These are phyloP conservation scores for Suillus occidentalis DNA, from an alignment of 768 basidiomycete species.

Conservation along the genomic window DNA sequence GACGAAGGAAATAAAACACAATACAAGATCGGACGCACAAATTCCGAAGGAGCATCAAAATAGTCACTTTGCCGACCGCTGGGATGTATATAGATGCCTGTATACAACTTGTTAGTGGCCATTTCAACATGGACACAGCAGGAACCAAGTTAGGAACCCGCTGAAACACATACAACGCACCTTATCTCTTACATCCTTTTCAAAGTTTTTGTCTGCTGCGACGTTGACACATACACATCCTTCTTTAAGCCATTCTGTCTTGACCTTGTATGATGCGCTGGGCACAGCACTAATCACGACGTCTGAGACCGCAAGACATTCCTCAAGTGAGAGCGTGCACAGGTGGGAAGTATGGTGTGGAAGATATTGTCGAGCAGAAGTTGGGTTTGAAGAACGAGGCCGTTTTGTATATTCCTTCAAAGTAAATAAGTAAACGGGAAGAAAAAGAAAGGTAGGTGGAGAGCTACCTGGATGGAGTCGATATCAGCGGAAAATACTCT, in stretches of 20 bases:
- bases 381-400: slow-evolving; percentile 47
- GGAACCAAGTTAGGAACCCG: not conserved
- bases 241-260: slow-evolving; percentile 87
- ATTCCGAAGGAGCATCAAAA: slow-evolving; percentile 95
- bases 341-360: slow-evolving; percentile 83
- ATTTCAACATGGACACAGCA: slow-evolving; percentile 2
- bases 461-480: slow-evolving; percentile 78
- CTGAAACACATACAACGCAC: slow-evolving; percentile 48
- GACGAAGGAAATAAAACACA: not conserved
- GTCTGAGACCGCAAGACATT: slow-evolving; percentile 84
- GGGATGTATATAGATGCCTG: slow-evolving; percentile 95
- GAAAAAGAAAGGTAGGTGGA: not conserved
- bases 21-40: slow-evolving; percentile 52
- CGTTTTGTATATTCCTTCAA: slow-evolving; percentile 89
- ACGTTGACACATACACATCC: slow-evolving; percentile 94
- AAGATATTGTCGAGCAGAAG: slow-evolving; percentile 59
- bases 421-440: slow-evolving; percentile 7
- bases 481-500: slow-evolving; percentile 95
- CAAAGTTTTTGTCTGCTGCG: slow-evolving; percentile 95
- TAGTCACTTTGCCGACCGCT: slow-evolving; percentile 97
- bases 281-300: slow-evolving; percentile 97
- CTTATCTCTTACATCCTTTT: slow-evolving; percentile 88
- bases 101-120: not conserved
- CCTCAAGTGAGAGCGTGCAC: slow-evolving; percentile 63
- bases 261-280: slow-evolving; percentile 78